Percentiles rank a stretch among this genome's conserved stretches.
phyloP scores from a whole-genome alignment of 371 early-diverging fungal genomes.

The Mucor indicus region DNA sequence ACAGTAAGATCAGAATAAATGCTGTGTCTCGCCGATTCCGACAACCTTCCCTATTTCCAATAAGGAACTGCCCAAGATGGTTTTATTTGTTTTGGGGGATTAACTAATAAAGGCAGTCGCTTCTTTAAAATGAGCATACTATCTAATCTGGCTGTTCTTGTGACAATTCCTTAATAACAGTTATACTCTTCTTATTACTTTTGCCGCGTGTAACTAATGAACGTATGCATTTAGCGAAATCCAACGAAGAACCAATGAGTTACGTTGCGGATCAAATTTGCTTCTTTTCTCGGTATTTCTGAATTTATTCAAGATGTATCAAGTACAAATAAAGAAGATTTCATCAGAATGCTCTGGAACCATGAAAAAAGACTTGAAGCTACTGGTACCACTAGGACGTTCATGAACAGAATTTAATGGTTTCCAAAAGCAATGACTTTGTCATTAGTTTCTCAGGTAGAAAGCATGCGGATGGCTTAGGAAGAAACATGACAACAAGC shows the following conservation, averaged over 20 bases:
- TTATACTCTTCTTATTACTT: no score
- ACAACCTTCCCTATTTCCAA: no score
- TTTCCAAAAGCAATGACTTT: not conserved
- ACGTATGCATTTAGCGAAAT: no score
- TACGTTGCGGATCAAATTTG: slow-evolving; percentile 1
- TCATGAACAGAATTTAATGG: slow-evolving; percentile 2
- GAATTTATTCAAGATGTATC: not conserved
- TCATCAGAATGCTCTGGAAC: not conserved
- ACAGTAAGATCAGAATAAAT: no score
- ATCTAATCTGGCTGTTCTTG: no score
- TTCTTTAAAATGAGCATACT: no score
- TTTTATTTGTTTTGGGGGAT: no score
- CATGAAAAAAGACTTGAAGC: slow-evolving; percentile 2
- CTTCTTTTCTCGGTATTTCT: not conserved
- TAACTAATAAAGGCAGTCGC: no score
- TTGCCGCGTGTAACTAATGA: no score
- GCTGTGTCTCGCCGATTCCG: no score
- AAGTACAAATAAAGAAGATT: not conserved
- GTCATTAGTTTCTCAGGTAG: not conserved
- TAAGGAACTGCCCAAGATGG: no score
- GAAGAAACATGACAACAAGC: slow-evolving; percentile 3
- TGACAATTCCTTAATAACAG: no score
- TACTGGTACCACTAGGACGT: slow-evolving; percentile 3
- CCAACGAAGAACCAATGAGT: not conserved
- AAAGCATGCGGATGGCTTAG: slow-evolving; percentile 7